A percentile compares a stretch with the other conserved stretches of the same genome.
These are phyloP conservation scores for Reutealis trisperma DNA, from an alignment of 345 rosid species.

Conservation along the genomic window DNA sequence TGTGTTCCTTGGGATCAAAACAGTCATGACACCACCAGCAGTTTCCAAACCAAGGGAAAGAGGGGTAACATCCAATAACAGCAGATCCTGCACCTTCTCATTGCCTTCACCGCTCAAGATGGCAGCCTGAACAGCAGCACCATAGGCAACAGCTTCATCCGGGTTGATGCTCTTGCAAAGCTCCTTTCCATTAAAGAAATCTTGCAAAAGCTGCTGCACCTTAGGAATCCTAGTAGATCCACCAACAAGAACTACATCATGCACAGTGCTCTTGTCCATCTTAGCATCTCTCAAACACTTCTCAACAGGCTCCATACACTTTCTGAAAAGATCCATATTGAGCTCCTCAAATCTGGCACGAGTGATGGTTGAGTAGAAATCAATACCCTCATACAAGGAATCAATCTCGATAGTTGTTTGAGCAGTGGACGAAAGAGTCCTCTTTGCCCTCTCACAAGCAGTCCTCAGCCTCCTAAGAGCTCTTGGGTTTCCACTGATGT, in stretches of 20 bases:
- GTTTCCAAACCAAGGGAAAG: constrained; percentile 41
- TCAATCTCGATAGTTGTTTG: constrained; percentile 55
- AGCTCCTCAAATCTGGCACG: constrained; percentile 53
- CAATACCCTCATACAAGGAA: constrained; percentile 44
- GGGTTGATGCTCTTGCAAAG: constrained; percentile 54
- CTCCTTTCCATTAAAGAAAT: constrained; percentile 45
- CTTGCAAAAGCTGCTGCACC: constrained; percentile 48
- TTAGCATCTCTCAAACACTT: constrained; percentile 55
- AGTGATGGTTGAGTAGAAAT: constrained; percentile 47
- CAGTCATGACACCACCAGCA: constrained; percentile 47
- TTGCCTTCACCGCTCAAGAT: constrained; percentile 38
- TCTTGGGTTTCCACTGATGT: constrained; percentile 39
- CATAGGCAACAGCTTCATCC: constrained; percentile 47
- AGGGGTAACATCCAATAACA: constrained; percentile 41
- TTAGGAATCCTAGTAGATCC: constrained; percentile 60
- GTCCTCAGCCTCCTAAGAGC: constrained; percentile 52
- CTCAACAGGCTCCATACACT: constrained; percentile 57
- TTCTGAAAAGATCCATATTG: constrained; percentile 53
- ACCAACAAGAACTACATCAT: constrained; percentile 58
- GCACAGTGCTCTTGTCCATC: constrained; percentile 49
- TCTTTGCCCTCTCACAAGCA: constrained; percentile 54
- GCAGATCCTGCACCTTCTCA: constrained; percentile 39
- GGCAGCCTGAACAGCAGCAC: constrained; percentile 50
- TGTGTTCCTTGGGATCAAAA: constrained; percentile 42
- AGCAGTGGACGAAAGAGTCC: constrained; percentile 52